Base-by-base conservation (phyloP, 2,329 filamentous ascomycete species). In the Dothidotthia symphoricarpi region DNA sequence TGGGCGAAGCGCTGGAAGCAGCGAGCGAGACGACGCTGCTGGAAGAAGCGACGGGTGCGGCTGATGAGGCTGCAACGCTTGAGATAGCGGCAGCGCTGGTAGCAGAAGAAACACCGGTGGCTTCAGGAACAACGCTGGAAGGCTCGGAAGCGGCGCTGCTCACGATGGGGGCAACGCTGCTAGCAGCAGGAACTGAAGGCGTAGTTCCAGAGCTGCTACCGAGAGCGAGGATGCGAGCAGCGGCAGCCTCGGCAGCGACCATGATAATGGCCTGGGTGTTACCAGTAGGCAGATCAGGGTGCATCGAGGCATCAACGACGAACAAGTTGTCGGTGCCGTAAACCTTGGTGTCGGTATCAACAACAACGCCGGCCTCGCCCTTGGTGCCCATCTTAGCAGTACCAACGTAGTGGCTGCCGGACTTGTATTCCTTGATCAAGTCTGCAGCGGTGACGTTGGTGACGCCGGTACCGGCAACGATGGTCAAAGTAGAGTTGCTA, bases 261-360 rank as follows among this genome's bases (percentile, higher is more conserved):
- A 85, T 80, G 50, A 85, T 78, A 26, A 80, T 75, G 1, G 80
- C 76, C 31, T 79, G 77, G 2, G 83, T 84, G 65, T 88, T 88
- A 13, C 81, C 80, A 0, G 81, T 81, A 3, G 81, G 74, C 50
- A 85, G 77, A 46, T 83, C 83, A 0, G 83, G 82, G 68, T 85
- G 83, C 16, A 73, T 68, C 0, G 65, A 69, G 1, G 68, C 70
- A 41, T 74, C 71, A 2, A 74, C 71, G 1, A 74, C 69, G 32
- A 71, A 66, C 5, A 74, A 51, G 24, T 71, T 71, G 30, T 64
- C 49, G 1, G 70, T 69, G 3, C 64, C 64, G 54, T 74, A 57
- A 4, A 77, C 74, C 28, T 72, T 69, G 34, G 74, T 57, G 28
- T 57, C 26, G 5, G 44, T 50, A 13, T 57, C 53, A 28, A 57